Evolutionary conservation across 2,329 filamentous ascomycete species (phyloP), one percentile per base, ranked within the genome.

Genomic region (Clarireedia hainanense): DNA sequence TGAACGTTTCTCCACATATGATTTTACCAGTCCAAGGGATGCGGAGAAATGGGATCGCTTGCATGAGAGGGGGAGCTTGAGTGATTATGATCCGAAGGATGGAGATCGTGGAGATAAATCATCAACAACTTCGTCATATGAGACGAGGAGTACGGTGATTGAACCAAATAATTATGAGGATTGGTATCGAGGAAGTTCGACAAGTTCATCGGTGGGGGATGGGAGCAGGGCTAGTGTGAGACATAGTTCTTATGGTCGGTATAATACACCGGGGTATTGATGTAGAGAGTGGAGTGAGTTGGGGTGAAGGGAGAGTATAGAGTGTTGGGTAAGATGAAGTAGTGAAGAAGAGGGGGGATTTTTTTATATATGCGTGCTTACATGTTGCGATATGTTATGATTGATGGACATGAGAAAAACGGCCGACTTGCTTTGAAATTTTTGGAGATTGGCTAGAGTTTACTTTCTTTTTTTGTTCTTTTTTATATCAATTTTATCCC

Each of bases 11-110:
- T 34, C 53, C 4, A 56, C 59, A 45, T 56, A 60, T 17, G 65
- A 68, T 6, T 64, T 67, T 42, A 65, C 60, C 23, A 64, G 61
- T 58, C 66, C 66, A 3, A 58, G 64, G 42, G 65, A 68, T 55
- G 65, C 66, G 15, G 66, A 68, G 54, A 61, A 59, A 47, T 67
- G 62, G 61, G 66, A 68, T 57, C 57, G 65, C 6, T 59, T 64
- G 10, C 60, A 63, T 30, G 65, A 56, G 12, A 30, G 47, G 27
- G 45, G 53, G 15, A 56, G 39, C 24, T 15, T 48, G 26, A 48
- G 46, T 23, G 53, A 52, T 39, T 56, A 51, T 52, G 53, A 56
- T 10, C n/a, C 10, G 6, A 27, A 24, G n/a, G 20, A 49, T 49
- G 17, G 47, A 15, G 23, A 53, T 47, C 40, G 50, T 17, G 40